Evolutionary conservation across 495 filamentous ascomycete species (phyloP).

Genomic region (Viridothelium virens): DNA sequence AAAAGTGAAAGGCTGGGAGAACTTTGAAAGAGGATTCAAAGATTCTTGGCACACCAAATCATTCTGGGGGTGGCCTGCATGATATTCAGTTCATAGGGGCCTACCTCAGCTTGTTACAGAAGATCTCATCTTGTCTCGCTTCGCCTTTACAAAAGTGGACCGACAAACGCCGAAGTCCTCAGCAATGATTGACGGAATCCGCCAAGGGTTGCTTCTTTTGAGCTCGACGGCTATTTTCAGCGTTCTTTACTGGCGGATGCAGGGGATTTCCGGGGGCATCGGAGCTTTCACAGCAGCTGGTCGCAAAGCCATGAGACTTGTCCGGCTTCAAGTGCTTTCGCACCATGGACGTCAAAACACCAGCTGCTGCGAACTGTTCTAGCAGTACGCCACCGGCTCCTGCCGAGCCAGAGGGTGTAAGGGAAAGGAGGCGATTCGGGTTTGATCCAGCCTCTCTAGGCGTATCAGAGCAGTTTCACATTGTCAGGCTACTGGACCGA

Average conservation of each 20-base stretch:
- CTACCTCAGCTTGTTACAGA: slow-evolving; percentile 11
- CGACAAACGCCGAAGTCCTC: neutral
- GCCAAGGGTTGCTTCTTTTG: neutral
- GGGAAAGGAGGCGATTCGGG: neutral
- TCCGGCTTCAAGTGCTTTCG: neutral
- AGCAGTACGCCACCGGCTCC: neutral
- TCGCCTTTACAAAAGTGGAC: slow-evolving; percentile 6
- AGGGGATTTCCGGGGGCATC: neutral
- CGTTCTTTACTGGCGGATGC: neutral
- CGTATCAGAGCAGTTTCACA: slow-evolving; percentile 8
- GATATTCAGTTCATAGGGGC: slow-evolving; percentile 11
- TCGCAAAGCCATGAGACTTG: slow-evolving; percentile 2
- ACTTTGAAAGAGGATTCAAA: slow-evolving; percentile 13
- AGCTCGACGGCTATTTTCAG: neutral
- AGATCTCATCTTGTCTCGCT: neutral
- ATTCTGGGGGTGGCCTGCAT: slow-evolving; percentile 10
- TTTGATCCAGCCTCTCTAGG: neutral
- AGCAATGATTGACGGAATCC: slow-evolving; percentile 6
- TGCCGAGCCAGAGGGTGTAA: slow-evolving; percentile 1
- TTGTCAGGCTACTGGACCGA: neutral
- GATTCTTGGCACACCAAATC: slow-evolving; percentile 5
- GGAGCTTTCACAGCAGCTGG: neutral
- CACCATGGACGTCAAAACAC: slow-evolving; percentile 5
- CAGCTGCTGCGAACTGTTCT: slow-evolving; percentile 4
- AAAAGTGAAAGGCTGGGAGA: slow-evolving; percentile 7